A percentile compares a stretch with the other conserved stretches of the same genome.
These are phyloP conservation scores for Russula virescens DNA, from an alignment of 768 basidiomycete species.

Conservation along the genomic window DNA sequence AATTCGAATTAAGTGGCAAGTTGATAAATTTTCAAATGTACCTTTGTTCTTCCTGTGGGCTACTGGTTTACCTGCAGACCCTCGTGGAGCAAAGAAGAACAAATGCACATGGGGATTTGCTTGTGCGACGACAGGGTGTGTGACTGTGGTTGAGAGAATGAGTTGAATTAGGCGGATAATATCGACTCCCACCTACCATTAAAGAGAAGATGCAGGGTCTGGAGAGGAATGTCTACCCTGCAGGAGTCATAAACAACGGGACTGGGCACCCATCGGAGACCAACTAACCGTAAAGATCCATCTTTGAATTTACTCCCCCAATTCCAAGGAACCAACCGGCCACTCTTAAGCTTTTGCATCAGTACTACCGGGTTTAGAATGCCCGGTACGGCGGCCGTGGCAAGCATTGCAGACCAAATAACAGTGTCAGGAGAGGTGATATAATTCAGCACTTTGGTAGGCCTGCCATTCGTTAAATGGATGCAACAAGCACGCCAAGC, in stretches of 20 bases:
- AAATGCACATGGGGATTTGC: slow-evolving; percentile 90
- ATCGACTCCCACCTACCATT: slow-evolving; percentile 46
- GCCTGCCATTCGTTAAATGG: slow-evolving; percentile 41
- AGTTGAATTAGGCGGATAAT: neutral
- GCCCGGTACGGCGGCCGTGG: slow-evolving; percentile 92
- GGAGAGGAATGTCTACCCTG: slow-evolving; percentile 93
- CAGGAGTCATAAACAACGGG: neutral
- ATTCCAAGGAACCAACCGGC: slow-evolving; percentile 82
- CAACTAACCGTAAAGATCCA: slow-evolving; percentile 69
- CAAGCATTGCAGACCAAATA: slow-evolving; percentile 75
- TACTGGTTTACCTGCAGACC: slow-evolving; percentile 88
- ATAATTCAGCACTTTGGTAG: slow-evolving; percentile 93
- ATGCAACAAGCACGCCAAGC: neutral
- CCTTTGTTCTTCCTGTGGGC: slow-evolving; percentile 93
- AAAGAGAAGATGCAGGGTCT: slow-evolving; percentile 82
- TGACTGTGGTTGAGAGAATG: slow-evolving; percentile 44
- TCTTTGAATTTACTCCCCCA: slow-evolving; percentile 95
- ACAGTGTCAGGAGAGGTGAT: slow-evolving; percentile 91
- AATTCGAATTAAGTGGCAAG: neutral
- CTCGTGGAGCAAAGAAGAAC: slow-evolving; percentile 90
- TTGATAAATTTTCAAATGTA: slow-evolving; percentile 25
- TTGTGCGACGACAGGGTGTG: slow-evolving; percentile 90
- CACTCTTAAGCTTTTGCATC: slow-evolving; percentile 84
- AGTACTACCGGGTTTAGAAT: slow-evolving; percentile 93
- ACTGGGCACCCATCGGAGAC: neutral